Evolutionary conservation across 2,329 filamentous ascomycete genomes (phyloP).

Genomic region (Zarea fungicola): DNA sequence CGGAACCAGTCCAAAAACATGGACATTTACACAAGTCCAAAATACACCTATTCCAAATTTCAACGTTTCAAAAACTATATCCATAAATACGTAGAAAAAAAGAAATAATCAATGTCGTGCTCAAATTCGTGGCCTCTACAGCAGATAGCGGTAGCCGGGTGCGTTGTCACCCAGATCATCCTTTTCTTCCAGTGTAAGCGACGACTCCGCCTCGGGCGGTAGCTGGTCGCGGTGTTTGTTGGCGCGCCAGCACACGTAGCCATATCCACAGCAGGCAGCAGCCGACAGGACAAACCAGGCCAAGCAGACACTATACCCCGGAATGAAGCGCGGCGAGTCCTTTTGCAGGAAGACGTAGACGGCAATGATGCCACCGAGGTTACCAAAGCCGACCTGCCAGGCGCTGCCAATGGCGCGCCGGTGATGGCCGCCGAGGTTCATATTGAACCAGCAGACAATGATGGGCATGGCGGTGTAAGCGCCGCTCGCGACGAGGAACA

Average conservation of each 20-base stretch:
- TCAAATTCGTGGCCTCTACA: conserved; percentile 30
- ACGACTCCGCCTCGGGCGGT: conserved; percentile 27
- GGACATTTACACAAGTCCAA: too few species aligned
- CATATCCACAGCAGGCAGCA: conserved; percentile 56
- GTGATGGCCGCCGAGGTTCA: conserved; percentile 71
- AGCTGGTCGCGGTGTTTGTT: conserved; percentile 54
- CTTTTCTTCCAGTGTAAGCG: conserved; percentile 57
- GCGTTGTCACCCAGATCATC: conserved; percentile 54
- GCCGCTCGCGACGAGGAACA: conserved; percentile 78
- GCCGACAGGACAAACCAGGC: conserved; percentile 66
- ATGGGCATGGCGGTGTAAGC: conserved; percentile 87
- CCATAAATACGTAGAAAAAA: too few species aligned
- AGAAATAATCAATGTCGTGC: too few species aligned
- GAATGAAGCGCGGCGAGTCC: conserved; percentile 64
- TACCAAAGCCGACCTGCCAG: conserved; percentile 75
- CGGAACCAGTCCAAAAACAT: not conserved
- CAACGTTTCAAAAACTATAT: not conserved
- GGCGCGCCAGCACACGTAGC: conserved; percentile 49
- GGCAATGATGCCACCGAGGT: conserved; percentile 73
- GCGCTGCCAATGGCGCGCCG: conserved; percentile 65
- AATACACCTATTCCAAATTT: too few species aligned
- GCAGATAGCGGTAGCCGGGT: conserved; percentile 54
- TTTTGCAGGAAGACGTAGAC: conserved; percentile 62
- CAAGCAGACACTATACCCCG: conserved; percentile 73
- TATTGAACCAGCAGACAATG: conserved; percentile 76